A percentile compares a stretch with the other conserved stretches of the same genome.
Conservation (phyloP, 164 flowering plant species). For the Stephania japonica region DNA sequence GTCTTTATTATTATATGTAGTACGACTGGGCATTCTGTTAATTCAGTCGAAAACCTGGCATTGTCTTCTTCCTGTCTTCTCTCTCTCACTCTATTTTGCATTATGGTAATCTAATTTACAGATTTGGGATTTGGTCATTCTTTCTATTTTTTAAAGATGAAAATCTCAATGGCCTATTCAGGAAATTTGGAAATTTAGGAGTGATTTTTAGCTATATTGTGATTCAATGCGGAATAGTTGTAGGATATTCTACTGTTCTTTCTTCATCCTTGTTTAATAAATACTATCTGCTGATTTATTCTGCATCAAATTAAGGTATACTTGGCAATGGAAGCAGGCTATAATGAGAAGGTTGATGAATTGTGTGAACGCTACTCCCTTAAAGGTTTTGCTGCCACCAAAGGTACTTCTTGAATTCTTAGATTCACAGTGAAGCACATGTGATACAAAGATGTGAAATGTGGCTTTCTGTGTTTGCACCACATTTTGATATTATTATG, state of each 20-base stretch:
- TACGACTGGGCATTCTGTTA: too few species aligned
- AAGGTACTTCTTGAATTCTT: constrained; percentile 34
- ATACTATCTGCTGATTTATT: background rate
- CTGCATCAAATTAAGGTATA: constrained; percentile 46
- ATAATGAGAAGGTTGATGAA: constrained; percentile 88
- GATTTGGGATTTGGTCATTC: too few species aligned
- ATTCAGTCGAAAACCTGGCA: too few species aligned
- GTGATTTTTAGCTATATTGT: background rate
- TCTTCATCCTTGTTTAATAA: background rate
- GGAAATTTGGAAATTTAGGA: background rate
- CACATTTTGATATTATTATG: background rate
- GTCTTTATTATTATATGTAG: too few species aligned
- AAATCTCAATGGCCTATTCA: too few species aligned
- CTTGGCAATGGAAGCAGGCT: constrained; percentile 97
- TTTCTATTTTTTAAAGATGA: too few species aligned
- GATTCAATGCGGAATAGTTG: background rate
- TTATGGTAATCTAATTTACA: too few species aligned
- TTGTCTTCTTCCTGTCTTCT: too few species aligned
- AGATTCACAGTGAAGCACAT: background rate
- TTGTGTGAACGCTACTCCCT: constrained; percentile 73
- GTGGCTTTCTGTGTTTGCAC: background rate
- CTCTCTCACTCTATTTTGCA: too few species aligned
- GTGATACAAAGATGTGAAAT: background rate
- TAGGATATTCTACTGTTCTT: background rate
- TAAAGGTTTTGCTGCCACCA: constrained; percentile 43